A percentile compares a stretch with the other conserved stretches of the same genome.
Conservation (phyloP, 2,329 filamentous ascomycete genomes). For the Fusarium sp. region DNA sequence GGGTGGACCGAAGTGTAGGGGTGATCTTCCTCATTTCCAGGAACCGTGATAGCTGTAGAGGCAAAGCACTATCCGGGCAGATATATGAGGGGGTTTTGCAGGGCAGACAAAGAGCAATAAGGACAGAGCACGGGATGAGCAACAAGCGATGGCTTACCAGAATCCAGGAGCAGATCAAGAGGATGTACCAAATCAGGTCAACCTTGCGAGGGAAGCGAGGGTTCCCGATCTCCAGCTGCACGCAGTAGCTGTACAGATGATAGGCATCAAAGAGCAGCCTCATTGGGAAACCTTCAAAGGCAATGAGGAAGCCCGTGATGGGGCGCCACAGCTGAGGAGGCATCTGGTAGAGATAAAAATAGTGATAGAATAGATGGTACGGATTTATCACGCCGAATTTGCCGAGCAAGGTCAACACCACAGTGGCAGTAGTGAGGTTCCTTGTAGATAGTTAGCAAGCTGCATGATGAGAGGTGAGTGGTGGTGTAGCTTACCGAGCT, state of each 20-base stretch:
- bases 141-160: conserved; percentile 72
- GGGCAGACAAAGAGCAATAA: conserved; percentile 28
- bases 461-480: neutral
- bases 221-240: conserved; percentile 77
- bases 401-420: conserved; percentile 70
- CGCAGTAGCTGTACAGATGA: conserved; percentile 80
- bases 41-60: conserved; percentile 82
- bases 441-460: conserved; percentile 55
- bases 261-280: conserved; percentile 79
- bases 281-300: conserved; percentile 47
- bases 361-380: conserved; percentile 57
- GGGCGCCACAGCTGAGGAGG: conserved; percentile 59
- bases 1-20: conserved; percentile 71
- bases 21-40: conserved; percentile 86
- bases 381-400: conserved; percentile 64
- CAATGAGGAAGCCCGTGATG: conserved; percentile 57
- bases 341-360: conserved; percentile 60
- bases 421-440: conserved; percentile 72
- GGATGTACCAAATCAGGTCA: conserved; percentile 83
- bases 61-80: conserved; percentile 80
- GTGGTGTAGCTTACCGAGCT: conserved; percentile 51
- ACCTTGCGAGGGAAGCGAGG: conserved; percentile 79
- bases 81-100: conserved; percentile 67
- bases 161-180: conserved; percentile 78
- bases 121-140: conserved; percentile 38